phyloP scores from a whole-genome alignment of 257 asterid genomes.

The Forsythia suspensa region DNA sequence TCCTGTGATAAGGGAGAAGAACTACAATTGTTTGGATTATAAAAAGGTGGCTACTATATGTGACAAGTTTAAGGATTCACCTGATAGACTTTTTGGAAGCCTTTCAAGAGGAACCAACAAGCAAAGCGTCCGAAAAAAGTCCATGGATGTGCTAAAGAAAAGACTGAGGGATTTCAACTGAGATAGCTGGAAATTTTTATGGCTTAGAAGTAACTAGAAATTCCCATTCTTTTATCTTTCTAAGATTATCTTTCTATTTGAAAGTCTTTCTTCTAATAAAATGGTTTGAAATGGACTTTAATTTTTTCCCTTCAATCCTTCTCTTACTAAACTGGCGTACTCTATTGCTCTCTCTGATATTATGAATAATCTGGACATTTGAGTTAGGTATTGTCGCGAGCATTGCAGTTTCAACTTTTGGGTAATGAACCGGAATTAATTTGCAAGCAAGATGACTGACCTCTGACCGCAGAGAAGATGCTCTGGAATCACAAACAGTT shows the following conservation, averaged over 20 bases:
- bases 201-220: conserved; percentile 4
- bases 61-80: conserved; percentile 48
- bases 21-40: conserved; percentile 41
- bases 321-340: neutral
- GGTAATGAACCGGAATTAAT: neutral
- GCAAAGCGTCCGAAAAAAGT: conserved; percentile 45
- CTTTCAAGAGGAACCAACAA: conserved; percentile 39
- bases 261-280: neutral
- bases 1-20: conserved; percentile 52
- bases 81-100: conserved; percentile 54
- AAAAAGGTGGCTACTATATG: conserved; percentile 49
- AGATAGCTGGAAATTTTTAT: conserved; percentile 7
- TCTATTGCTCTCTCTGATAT: neutral
- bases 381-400: neutral
- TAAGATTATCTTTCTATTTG: neutral
- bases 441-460: neutral
- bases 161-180: conserved; percentile 49
- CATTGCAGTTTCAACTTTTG: neutral
- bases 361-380: neutral
- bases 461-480: neutral
- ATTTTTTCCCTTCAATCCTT: neutral
- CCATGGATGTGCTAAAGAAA: conserved; percentile 46
- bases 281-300: neutral
- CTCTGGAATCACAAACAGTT: neutral
- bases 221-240: neutral